phyloP scores from a whole-genome alignment of 1,284 basidiomycete species.

The Vanrija sp. region DNA sequence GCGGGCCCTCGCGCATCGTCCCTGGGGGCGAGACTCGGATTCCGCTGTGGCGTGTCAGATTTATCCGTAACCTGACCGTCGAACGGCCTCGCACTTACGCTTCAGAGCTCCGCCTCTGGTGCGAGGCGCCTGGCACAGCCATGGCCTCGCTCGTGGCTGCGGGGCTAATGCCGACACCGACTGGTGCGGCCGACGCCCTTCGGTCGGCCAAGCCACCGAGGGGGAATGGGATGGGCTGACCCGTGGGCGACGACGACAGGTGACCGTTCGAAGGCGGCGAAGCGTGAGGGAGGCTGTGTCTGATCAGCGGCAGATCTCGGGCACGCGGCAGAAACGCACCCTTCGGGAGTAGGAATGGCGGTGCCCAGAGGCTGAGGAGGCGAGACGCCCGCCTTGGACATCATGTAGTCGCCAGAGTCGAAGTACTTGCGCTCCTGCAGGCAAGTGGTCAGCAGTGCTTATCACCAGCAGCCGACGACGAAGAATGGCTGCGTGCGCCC shows the following conservation, averaged over 20 bases:
- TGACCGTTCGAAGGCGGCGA: constrained; percentile 39
- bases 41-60: constrained; percentile 15
- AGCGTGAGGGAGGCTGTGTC: constrained; percentile 45
- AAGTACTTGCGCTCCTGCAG: constrained; percentile 92
- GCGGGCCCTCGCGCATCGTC: constrained; percentile 33
- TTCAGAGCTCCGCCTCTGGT: constrained; percentile 38
- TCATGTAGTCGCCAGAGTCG: constrained; percentile 94
- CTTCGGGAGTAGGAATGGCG: constrained; percentile 90
- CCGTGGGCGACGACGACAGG: constrained; percentile 42
- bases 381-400: constrained; percentile 86
- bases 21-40: constrained; percentile 39
- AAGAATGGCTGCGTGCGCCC: neutral
- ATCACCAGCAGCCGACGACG: constrained; percentile 8
- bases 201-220: constrained; percentile 5
- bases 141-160: constrained; percentile 35
- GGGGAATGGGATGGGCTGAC: constrained; percentile 9
- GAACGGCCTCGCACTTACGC: constrained; percentile 23
- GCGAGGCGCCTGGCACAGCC: constrained; percentile 29
- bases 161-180: constrained; percentile 44
- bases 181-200: constrained; percentile 14
- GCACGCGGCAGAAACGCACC: constrained; percentile 56
- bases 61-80: neutral
- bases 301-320: neutral
- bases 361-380: constrained; percentile 85
- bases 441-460: neutral